phyloP scores from a whole-genome alignment of 2,329 filamentous ascomycete species.

The Truncatella angustata region DNA sequence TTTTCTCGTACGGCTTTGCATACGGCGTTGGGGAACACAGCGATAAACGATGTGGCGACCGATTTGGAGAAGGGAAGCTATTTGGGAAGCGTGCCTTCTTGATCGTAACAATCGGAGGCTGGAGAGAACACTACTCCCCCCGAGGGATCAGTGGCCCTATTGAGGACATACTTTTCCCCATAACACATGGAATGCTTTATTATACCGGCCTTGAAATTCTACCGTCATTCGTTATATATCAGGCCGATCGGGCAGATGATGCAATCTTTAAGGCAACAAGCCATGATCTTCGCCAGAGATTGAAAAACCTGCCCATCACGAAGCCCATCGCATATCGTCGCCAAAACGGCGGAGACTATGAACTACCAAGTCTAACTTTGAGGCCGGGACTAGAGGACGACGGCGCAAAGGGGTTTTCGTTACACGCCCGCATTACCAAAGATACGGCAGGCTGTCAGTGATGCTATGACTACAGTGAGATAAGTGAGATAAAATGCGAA shows the following conservation, averaged over 20 bases:
- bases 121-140: constrained; percentile 10
- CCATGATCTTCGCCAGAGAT: background rate
- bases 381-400: background rate
- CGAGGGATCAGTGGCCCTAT: constrained; percentile 10
- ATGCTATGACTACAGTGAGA: too few species aligned
- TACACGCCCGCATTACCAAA: background rate
- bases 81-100: constrained; percentile 10
- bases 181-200: constrained; percentile 13
- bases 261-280: background rate
- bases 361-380: background rate
- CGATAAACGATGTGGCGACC: constrained; percentile 9
- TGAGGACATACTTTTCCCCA: constrained; percentile 10
- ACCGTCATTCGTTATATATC: constrained; percentile 9
- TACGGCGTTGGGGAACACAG: constrained; percentile 8
- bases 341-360: constrained; percentile 11
- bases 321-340: constrained; percentile 11
- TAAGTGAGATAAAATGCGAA: background rate
- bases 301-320: background rate
- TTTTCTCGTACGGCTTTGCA: constrained; percentile 7
- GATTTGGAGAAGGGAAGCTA: constrained; percentile 12
- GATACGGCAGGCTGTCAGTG: background rate
- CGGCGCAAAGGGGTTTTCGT: background rate
- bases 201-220: constrained; percentile 11
- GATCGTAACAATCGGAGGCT: constrained; percentile 9
- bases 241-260: background rate